Evolutionary conservation across 345 rosid genomes (phyloP), one percentile per base, ranked within the genome.

Genomic region (Ricinus communis): DNA sequence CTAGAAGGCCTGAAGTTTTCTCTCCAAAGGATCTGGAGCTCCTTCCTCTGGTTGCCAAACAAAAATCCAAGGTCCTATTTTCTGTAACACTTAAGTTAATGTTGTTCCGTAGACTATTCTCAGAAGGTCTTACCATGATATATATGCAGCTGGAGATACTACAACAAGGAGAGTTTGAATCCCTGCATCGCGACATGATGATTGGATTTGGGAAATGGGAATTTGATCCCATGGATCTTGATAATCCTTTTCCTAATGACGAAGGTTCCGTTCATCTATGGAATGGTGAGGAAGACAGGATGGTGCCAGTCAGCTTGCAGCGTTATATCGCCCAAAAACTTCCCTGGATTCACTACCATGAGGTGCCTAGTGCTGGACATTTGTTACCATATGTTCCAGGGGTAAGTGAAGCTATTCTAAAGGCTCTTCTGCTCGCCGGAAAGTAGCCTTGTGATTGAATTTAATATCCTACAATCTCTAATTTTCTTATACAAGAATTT

Each of bases 261-360:
- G 81, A 73, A 63, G 77, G 77, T 22, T 68, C 81, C 2, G 74
- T 77, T 30, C 81, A 77, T 56, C 50, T 77, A 49, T 77, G 81
- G 81, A 77, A 77, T 0, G 81, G 77, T 27, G 77, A 68, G 9
- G 74, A 68, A 4, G 81, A 77, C 65, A 57, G 65, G 56, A 21
- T 77, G 49, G 77, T 72, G 21, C 81, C 77, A n/a, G 70, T 13
- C 13, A 62, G 16, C 12, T n/a, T 77, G 70, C 76, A 77, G 70
- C 65, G 77, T 22, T 77, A 67, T 59, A 77, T 77, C 6, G 73
- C 53, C 5, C 45, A 62, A 28, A 62, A 50, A 56, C 73, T 62
- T 22, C 55, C 73, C 11, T 77, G 81, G 81, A 77, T 77, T 16
- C 59, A 46, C 16, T 72, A 77, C 66, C 76, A 72, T 63, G 81